A percentile compares a stretch with the other conserved stretches of the same genome.
Conservation (phyloP, 2,329 filamentous ascomycete genomes). For the Leptographium wingfieldii region DNA sequence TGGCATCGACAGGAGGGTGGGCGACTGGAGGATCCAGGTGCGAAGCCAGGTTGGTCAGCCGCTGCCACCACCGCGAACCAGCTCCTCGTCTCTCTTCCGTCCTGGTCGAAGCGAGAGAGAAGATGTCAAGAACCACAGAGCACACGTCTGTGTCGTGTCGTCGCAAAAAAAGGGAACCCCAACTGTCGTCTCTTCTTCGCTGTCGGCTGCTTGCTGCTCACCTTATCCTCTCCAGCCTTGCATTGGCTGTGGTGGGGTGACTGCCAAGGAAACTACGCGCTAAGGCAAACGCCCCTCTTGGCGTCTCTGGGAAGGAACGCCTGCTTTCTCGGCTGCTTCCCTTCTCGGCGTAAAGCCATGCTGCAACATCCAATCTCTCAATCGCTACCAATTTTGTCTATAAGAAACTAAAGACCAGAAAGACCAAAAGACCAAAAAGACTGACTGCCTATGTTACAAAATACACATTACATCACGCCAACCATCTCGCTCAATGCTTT, state of each 20-base stretch:
- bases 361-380: neutral
- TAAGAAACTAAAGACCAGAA: neutral
- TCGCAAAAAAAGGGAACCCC: no score
- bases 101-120: neutral
- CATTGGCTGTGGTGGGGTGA: neutral
- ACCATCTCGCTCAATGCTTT: neutral
- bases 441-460: no score
- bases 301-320: neutral
- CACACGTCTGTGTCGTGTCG: no score
- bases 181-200: no score
- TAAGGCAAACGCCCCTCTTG: neutral
- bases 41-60: neutral
- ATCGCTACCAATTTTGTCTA: neutral
- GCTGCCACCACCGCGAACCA: neutral
- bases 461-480: no score
- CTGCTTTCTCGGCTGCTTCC: neutral
- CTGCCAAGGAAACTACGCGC: neutral
- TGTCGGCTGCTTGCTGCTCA: no score
- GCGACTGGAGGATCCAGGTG: neutral
- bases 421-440: neutral
- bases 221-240: neutral
- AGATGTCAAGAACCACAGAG: no score
- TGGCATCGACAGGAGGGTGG: slow-evolving; percentile 7
- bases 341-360: neutral
- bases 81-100: neutral